phyloP scores from a whole-genome alignment of 192 early-diverging fungal species.

The Entomortierella parvispora region DNA sequence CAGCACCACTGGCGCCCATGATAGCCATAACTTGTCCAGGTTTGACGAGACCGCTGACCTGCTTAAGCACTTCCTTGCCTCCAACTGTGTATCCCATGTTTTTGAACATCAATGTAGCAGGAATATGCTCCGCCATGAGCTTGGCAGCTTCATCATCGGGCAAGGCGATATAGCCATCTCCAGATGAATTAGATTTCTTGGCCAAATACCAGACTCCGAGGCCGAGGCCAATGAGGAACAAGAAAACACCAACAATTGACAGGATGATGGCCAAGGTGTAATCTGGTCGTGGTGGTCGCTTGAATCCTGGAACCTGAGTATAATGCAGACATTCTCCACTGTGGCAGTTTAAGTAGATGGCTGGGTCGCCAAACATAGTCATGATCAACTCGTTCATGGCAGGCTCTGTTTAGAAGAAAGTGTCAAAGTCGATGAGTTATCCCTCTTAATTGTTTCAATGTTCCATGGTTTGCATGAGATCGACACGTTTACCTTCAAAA shows the following conservation, averaged over 20 bases:
- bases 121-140: constrained; percentile 80
- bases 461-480: too few relatives aligned
- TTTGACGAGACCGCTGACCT: constrained; percentile 77
- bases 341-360: constrained; percentile 80
- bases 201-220: constrained; percentile 37
- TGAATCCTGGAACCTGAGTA: constrained; percentile 85
- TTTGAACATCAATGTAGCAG: constrained; percentile 68
- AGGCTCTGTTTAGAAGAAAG: constrained; percentile 60
- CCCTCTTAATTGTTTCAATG: background rate
- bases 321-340: constrained; percentile 91
- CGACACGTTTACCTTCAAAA: constrained; percentile 72
- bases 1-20: constrained; percentile 92
- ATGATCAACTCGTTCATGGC: constrained; percentile 88
- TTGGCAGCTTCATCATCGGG: constrained; percentile 69
- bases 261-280: constrained; percentile 52
- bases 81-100: constrained; percentile 65
- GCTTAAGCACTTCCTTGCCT: constrained; percentile 52
- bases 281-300: constrained; percentile 53
- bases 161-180: constrained; percentile 50
- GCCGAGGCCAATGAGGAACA: constrained; percentile 49
- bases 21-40: constrained; percentile 94
- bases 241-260: constrained; percentile 50
- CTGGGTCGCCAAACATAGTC: constrained; percentile 82
- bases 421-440: background rate
- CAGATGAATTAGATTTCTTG: constrained; percentile 29